phyloP scores from a whole-genome alignment of 225 moss, liverwort and hornwort species.

The Anthoceros angustus region DNA sequence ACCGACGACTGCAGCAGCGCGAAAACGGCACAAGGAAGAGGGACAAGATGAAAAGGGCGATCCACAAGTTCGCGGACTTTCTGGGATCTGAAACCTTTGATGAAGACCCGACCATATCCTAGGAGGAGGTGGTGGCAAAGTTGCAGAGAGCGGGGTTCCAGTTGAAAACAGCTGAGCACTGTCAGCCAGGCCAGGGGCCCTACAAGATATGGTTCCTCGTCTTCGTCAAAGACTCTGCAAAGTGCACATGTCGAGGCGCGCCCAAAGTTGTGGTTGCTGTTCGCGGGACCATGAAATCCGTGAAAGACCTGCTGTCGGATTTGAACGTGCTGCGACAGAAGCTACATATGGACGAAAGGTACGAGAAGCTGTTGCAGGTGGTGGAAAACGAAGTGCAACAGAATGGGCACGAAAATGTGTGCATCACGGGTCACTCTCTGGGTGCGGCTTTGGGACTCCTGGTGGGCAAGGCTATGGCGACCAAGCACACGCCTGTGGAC shows the following conservation, averaged over 20 bases:
- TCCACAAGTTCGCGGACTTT: not conserved
- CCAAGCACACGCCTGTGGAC: not conserved
- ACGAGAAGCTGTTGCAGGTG: not conserved
- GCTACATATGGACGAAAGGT: not conserved
- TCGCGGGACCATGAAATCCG: too few relatives aligned
- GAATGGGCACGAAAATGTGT: not conserved
- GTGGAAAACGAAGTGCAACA: not conserved
- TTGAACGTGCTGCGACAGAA: not conserved
- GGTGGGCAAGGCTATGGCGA: not conserved
- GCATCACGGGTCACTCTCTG: too few relatives aligned
- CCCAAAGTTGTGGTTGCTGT: too few relatives aligned
- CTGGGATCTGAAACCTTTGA: too few relatives aligned
- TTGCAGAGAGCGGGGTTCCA: too few relatives aligned
- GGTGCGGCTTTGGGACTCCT: too few relatives aligned
- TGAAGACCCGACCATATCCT: not conserved
- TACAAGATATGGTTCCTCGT: too few relatives aligned
- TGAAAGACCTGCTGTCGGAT: not conserved
- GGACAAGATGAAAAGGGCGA: not conserved
- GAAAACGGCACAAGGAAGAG: not conserved
- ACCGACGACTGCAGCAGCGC: not conserved
- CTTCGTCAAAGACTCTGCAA: too few relatives aligned
- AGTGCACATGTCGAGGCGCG: too few relatives aligned
- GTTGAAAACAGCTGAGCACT: too few relatives aligned
- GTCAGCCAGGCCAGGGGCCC: too few relatives aligned
- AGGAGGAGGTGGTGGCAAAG: not conserved